Evolutionary conservation across 768 basidiomycete genomes (phyloP), one percentile per base, ranked within the genome.

Genomic region (Omphalotus guepiniiformis): DNA sequence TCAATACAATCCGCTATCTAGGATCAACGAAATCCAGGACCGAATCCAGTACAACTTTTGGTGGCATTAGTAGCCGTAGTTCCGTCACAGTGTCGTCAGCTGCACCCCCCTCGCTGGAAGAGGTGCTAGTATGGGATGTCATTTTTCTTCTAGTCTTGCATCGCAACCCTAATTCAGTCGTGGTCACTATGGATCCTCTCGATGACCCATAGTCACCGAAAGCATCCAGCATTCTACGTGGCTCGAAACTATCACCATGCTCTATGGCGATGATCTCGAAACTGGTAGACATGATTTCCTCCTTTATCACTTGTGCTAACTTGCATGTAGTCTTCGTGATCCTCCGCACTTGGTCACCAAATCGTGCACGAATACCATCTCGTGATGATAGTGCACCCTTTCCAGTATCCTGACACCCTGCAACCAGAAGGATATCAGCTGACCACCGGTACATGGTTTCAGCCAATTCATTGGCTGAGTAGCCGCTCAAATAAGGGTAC

Each of bases 11-110:
- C 21, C 6, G 42, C 37, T 47, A 47, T 39, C 25, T 50, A 40
- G 64, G 67, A 41, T 72, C 71, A 38, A 77, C 63, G 54, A 75
- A 68, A 39, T 78, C 71, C 51, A 75, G 66, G 11, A 85, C 83
- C n/a, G 80, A 81, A 58, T 88, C 85, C 47, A 88, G 63, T 32
- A 89, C 79, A 3, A 88, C 85, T 61, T 85, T 88, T n/a, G 87
- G 85, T 58, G 72, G 72, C 48, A 88, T 66, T 41, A 89, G 63
- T 44, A 82, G 62, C 55, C 81, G 74, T 51, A 74, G 72, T 42
- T 87, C 86, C 21, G 55, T 61, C 27, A 70, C 74, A 25, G 71
- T 76, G 6, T 64, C 72, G 11, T 60, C 62, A 28, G 58, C 58
- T 19, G 56, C 49, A 27, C 56, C 57, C 15, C 53, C 34, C 36